Base-by-base conservation (phyloP, 73 alveolate species). In the Durusdinium trenchii region DNA sequence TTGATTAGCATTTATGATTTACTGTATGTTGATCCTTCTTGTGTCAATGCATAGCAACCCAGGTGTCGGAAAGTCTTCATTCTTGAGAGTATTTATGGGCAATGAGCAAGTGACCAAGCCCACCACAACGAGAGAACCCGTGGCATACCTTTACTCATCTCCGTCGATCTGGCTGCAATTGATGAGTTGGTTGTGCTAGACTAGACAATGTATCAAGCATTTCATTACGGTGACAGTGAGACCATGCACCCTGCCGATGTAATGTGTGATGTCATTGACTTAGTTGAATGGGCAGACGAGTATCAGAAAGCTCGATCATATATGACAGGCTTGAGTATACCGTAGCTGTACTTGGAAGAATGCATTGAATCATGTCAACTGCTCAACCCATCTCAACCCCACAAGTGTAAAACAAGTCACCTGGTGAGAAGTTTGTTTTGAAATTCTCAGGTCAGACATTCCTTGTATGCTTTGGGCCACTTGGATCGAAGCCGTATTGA, bases 51-150 rank as follows among this genome's bases (percentile, higher is more conserved):
- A 38, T 26, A 26, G 76, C 16, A 28, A 32, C 94, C 38, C 47
- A 89, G 96, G 96, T 46, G 96, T 89, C 35, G 96, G 96, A 40
- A 89, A 89, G 96, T 89, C 96, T 40, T 64, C 86, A 67, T 89
- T 89, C 51, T 10, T 89, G 86, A 85, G 96, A 16, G 85, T 73
- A 7, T 67, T 89, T 71, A 71, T 89, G 32, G 86, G 62, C 36
- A 46, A 40, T 71, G 96, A 89, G 61, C 79, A 67, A 47, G 67
- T 71, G 50, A 67, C 96, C 0, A 51, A 57, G 61, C 96, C 96
- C 67, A 36, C 96, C 3, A 89, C 96, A 47, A 89, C 96, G 3
- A 62, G 73, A 23, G 96, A 67, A 12, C 96, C 96, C 28, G 96
- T 89, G 50, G 86, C 96, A 20, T 89, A 89, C 86, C 86, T 89